Evolutionary conservation across 371 early-diverging fungal species (phyloP).

Genomic region (Chytridium lagenaria): DNA sequence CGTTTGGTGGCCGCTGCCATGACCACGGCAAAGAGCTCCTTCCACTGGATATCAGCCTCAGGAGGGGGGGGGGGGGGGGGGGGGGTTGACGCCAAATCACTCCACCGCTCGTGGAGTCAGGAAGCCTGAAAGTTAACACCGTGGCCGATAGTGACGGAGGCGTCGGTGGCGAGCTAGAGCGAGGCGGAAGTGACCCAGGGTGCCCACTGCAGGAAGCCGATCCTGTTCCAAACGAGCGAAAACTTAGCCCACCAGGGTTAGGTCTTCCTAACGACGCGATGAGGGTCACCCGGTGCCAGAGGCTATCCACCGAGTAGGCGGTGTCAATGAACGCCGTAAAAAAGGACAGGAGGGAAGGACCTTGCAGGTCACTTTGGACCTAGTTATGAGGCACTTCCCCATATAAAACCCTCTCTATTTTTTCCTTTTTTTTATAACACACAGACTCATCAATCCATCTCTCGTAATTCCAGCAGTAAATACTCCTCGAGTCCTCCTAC

Average conservation of each 20-base stretch:
- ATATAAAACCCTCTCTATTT: too few species aligned
- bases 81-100: background rate
- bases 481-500: too few species aligned
- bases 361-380: too few species aligned
- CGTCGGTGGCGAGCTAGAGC: constrained; percentile 9
- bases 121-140: background rate
- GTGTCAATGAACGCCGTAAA: constrained; percentile 9
- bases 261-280: constrained; percentile 9
- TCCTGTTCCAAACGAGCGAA: constrained; percentile 18
- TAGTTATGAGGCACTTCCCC: too few species aligned
- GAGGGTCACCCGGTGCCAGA: too few species aligned
- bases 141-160: background rate
- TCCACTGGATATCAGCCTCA: constrained; percentile 2
- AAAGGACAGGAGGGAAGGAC: constrained; percentile 19
- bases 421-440: too few species aligned
- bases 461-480: too few species aligned
- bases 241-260: constrained; percentile 21
- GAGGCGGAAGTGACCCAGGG: background rate
- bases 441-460: too few species aligned
- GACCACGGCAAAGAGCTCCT: constrained; percentile 15
- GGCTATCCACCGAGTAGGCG: too few species aligned
- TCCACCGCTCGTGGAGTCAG: background rate
- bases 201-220: background rate
- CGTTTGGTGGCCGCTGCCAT: constrained; percentile 13
- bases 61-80: background rate